A percentile compares a stretch with the other conserved stretches of the same genome.
phyloP scores from a whole-genome alignment of 2,329 filamentous ascomycete genomes.

The Colletotrichum sp. region DNA sequence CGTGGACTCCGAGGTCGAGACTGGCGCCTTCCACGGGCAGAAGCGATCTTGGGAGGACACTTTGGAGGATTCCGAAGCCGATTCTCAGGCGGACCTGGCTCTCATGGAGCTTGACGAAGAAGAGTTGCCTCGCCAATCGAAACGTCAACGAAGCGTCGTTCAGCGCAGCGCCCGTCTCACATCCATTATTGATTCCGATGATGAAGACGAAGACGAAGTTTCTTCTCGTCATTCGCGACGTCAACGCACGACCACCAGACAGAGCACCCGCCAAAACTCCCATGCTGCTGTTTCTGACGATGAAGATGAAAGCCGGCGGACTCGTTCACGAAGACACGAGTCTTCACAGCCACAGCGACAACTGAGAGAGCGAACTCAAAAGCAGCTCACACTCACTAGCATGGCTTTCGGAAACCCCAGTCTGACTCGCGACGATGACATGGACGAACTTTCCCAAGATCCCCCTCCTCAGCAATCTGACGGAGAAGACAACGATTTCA shows the following conservation, averaged over 20 bases:
- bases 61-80: background rate
- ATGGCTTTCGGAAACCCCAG: constrained; percentile 27
- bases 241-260: background rate
- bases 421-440: constrained; percentile 9
- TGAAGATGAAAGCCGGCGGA: background rate
- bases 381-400: constrained; percentile 27
- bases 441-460: constrained; percentile 37
- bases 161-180: background rate
- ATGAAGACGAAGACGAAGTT: background rate
- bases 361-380: constrained; percentile 25
- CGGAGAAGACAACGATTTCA: constrained; percentile 38
- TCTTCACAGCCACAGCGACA: background rate
- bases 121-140: background rate
- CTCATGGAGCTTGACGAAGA: constrained; percentile 3
- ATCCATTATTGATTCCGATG: background rate
- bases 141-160: background rate
- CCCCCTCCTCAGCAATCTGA: constrained; percentile 28
- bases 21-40: background rate
- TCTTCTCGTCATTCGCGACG: constrained; percentile 1
- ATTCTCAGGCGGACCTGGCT: background rate
- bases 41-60: constrained; percentile 5
- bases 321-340: background rate
- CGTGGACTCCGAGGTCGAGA: background rate
- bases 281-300: background rate
- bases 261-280: background rate